Evolutionary conservation across 1,139 yeast genomes (phyloP).

Genomic region (Nakaseomyces nivariensis): DNA sequence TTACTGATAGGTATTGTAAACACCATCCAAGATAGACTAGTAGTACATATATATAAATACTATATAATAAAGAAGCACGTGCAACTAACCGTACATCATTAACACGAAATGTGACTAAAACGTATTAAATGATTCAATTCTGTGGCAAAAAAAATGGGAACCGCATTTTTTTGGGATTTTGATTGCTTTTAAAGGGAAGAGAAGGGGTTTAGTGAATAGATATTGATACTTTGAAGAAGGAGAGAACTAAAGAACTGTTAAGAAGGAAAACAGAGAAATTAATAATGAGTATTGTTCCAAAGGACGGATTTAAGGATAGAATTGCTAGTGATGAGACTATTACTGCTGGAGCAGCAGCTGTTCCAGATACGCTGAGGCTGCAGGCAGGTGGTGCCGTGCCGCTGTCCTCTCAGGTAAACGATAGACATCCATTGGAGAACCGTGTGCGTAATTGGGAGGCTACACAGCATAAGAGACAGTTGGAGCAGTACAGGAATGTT

Average conservation of each 20-base stretch:
- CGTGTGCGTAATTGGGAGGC: conserved; percentile 73
- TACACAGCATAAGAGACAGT: conserved; percentile 56
- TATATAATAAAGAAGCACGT: too few relatives aligned
- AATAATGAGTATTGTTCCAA: conserved; percentile 25
- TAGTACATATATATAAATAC: too few relatives aligned
- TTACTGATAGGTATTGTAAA: too few relatives aligned
- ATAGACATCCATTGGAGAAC: conserved; percentile 78
- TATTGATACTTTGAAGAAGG: not conserved
- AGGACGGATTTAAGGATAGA: conserved; percentile 14
- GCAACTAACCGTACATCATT: too few relatives aligned
- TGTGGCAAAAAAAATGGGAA: too few relatives aligned
- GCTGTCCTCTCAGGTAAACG: conserved; percentile 59
- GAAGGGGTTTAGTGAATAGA: too few relatives aligned
- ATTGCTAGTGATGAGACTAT: conserved; percentile 17
- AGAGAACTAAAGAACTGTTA: not conserved
- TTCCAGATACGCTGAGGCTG: conserved; percentile 29
- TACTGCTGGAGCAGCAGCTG: conserved; percentile 16
- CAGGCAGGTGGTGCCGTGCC: conserved; percentile 29
- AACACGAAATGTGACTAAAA: too few relatives aligned
- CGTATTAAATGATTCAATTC: too few relatives aligned
- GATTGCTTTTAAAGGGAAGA: too few relatives aligned
- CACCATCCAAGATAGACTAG: too few relatives aligned
- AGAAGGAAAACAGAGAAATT: not conserved
- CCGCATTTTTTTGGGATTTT: too few relatives aligned
- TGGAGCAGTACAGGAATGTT: conserved; percentile 72